These are phyloP conservation scores for Neurospora hispaniola DNA, from an alignment of 495 filamentous ascomycete species.

Conservation along the genomic window DNA sequence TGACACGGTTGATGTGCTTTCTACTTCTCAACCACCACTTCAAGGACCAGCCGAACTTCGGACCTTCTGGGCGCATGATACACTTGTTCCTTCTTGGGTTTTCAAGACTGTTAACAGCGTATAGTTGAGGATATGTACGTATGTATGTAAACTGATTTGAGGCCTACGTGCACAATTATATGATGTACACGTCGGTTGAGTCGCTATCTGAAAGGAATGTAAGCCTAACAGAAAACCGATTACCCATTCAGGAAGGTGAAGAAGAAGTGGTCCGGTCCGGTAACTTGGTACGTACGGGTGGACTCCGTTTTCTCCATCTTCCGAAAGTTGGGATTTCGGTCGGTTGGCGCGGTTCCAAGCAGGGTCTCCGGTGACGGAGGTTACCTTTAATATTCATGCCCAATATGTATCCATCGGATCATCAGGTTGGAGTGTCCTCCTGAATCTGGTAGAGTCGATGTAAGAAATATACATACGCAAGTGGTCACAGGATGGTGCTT, in stretches of 20 bases:
- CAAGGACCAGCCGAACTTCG: neutral
- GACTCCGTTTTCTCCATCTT: neutral
- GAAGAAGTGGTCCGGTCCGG: neutral
- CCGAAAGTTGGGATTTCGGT: neutral
- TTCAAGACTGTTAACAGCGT: neutral
- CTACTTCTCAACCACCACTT: neutral
- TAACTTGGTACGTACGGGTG: neutral
- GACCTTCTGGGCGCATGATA: neutral
- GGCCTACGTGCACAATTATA: neutral
- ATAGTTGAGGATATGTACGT: neutral
- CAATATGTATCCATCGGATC: neutral
- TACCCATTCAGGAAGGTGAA: neutral
- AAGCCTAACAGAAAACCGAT: neutral
- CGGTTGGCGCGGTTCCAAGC: neutral
- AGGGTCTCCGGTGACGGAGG: neutral
- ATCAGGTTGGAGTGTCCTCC: neutral
- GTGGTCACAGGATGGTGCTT: neutral
- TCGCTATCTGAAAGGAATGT: neutral
- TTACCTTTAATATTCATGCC: neutral
- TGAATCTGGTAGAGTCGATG: neutral
- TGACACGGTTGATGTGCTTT: neutral
- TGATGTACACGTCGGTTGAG: neutral
- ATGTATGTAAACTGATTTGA: neutral
- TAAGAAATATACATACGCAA: neutral
- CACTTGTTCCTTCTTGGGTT: neutral